Base-by-base conservation (phyloP, 1,139 yeast species). In the Kazachstania sp. region DNA sequence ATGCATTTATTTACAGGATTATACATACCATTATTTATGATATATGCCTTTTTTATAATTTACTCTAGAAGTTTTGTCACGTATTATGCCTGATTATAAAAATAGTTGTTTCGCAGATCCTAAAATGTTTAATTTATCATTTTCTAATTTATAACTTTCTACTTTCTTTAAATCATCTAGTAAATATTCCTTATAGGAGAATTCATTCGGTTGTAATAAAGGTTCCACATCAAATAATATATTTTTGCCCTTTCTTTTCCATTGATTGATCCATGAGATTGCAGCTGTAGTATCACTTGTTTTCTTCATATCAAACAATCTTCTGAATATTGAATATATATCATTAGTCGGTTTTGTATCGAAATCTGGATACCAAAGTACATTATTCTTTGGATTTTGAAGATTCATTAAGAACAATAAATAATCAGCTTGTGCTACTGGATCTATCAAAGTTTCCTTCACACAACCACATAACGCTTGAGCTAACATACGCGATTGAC, bases 381-480 rank as follows among this genome's bases (percentile, higher is more conserved):
- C 29, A 43, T 51, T 54, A 7, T 49, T 43, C 19, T 41, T 48
- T 11, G 76, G 71, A 47, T 75, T 77, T 53, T 79, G 85, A 28
- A 81, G 65, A 63, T 92, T 92, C 64, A 90, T 69, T 30, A 85
- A 69, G 59, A 73, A 92, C 28, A 92, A 70, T 38, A 92, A 67
- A 63, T 83, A 92, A 61, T 92, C 98, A 0, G 96, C 95, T 51
- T 85, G 86, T 42, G 87, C 77, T 7, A 84, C 81, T 0, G 95
- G 95, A 61, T 90, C 97, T 15, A 88, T 75, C 31, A 78, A 73
- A 8, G 78, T 74, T 1, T 78, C 70, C 50, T 80, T 81, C n/a
- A 90, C 84, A 48, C 95, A 82, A 1, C 95, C 95, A 19, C 83
- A 79, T 26, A 90, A 67, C 1, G 86, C 75, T 40, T 92, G 70